Percentiles rank a stretch among this genome's conserved stretches.
phyloP scores from a whole-genome alignment of 805 yeast genomes.

The Blastobotrys terrestris region DNA sequence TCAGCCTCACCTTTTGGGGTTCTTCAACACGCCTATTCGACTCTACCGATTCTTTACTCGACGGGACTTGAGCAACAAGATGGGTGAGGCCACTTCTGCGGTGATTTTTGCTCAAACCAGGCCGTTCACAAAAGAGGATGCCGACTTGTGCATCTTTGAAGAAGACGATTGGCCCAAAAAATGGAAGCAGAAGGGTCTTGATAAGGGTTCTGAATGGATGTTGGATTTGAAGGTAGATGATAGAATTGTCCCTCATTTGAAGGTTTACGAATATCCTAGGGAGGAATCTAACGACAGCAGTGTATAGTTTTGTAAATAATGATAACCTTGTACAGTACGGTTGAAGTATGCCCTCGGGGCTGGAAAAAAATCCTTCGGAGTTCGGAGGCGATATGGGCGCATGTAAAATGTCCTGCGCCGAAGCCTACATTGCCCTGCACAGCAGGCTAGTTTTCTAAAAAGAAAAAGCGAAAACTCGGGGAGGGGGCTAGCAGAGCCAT shows the following conservation, averaged over 20 bases:
- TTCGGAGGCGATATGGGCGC: too few species aligned
- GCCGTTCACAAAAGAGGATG: slow-evolving; percentile 42
- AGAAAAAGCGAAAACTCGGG: background rate
- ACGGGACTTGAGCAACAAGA: slow-evolving; percentile 62
- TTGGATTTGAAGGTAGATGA: slow-evolving; percentile 66
- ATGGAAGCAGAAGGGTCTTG: slow-evolving; percentile 76
- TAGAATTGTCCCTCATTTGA: slow-evolving; percentile 48
- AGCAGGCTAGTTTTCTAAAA: background rate
- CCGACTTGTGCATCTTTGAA: slow-evolving; percentile 47
- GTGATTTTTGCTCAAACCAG: slow-evolving; percentile 49
- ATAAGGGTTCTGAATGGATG: slow-evolving; percentile 81
- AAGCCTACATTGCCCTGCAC: too few species aligned
- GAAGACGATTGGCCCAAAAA: slow-evolving; percentile 80
- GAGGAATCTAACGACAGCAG: slow-evolving; percentile 4
- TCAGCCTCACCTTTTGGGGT: slow-evolving; percentile 74
- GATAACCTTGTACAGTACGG: background rate
- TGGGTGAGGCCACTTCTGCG: slow-evolving; percentile 49
- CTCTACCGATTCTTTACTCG: slow-evolving; percentile 72
- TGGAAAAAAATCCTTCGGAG: too few species aligned
- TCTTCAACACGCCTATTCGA: slow-evolving; percentile 66
- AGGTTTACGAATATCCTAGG: slow-evolving; percentile 25
- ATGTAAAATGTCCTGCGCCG: too few species aligned
- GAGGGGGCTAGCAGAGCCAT: too few species aligned
- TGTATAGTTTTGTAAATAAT: background rate
- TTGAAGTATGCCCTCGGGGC: background rate